Evolutionary conservation across 2,329 filamentous ascomycete species (phyloP), one percentile per base, ranked within the genome.

Genomic region (Aphanocladium album): DNA sequence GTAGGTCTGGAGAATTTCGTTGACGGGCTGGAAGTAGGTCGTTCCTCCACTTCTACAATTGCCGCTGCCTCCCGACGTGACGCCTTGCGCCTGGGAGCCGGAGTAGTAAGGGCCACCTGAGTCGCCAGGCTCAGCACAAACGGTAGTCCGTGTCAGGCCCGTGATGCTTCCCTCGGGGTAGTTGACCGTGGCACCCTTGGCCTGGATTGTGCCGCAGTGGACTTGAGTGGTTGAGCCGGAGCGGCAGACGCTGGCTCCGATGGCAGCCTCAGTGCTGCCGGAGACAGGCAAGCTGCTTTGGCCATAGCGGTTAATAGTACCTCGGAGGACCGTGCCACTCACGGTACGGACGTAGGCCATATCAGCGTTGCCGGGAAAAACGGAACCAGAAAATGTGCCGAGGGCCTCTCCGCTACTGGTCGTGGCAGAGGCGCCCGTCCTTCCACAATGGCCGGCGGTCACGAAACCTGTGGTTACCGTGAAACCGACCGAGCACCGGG

Each of bases 11-110:
- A 76, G 68, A 56, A 76, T 76, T 67, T 73, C 70, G 64, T 75
- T 75, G 50, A 76, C 72, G 61, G 74, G 74, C 69, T 76, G 74
- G 72, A 76, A 76, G 68, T 73, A 76, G 63, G 74, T 76, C 0
- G 58, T 68, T 39, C 74, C 74, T 60, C 74, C 74, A 35, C 39
- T 46, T n/a, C 41, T 53, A 71, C 74, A 76, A 72, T 75, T 61
- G 50, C 74, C 74, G 55, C 68, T 73, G 64, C 74, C 74, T 67
- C 74, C 74, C 1, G 74, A 76, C 64, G 73, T 75, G 64, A 76
- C 74, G 67, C 74, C 74, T 70, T 76, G 74, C 61, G 74, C 74
- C 70, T 76, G 74, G 59, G 72, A 51, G 54, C 74, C 74, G 61
- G 73, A 67, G 72, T 74, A 76, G 61, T 67, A 76, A 37, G 74